Base-by-base conservation (phyloP, 495 filamentous ascomycete genomes). In the Chlorociboria aeruginascens region DNA sequence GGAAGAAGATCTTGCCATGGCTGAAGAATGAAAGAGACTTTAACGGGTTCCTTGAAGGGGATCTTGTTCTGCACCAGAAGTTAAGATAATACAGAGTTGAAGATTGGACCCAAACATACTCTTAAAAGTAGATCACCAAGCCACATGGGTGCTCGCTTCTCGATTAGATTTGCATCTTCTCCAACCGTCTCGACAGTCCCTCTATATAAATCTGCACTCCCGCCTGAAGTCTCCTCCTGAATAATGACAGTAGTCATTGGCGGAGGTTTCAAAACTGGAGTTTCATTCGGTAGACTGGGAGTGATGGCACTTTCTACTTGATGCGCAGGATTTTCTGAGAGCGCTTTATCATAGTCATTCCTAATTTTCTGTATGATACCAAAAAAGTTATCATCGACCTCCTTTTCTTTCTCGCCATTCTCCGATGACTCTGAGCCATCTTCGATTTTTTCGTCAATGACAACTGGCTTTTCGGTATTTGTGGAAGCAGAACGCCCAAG, bases 211-310 rank as follows among this genome's bases (percentile, higher is more conserved):
- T 97, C 92, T 25, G 85, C 83, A 41, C 89, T 89, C 40, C 92
- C 92, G 29, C 89, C 92, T 32, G 84, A 85, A 0, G 84, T 82
- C 58, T 98, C 93, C 61, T 97, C 92, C 61, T 98, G 93, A 43
- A 98, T 87, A 39, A 97, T 85, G 31, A 98, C 83, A 17, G 81
- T 85, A 13, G 87, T 95, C 14, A 77, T 76, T 14, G 77, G 59
- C 0, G 92, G 92, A 13, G 84, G 81, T 49, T 86, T 80, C 16
- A 98, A 63, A 20, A 85, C 77, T 0, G 92, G 92, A 1, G 92
- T 93, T 55, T 98, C 92, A 51, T 72, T 85, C 2, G 84, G 79
- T 6, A 83, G 62, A 57, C 85, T 89, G 0, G 93, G 92, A 0
- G 74, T 72, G 54, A 98, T 80, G 6, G 71, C 71, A 8, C 83